Conservation (phyloP, 495 filamentous ascomycete species). For the Arthonia radiata region DNA sequence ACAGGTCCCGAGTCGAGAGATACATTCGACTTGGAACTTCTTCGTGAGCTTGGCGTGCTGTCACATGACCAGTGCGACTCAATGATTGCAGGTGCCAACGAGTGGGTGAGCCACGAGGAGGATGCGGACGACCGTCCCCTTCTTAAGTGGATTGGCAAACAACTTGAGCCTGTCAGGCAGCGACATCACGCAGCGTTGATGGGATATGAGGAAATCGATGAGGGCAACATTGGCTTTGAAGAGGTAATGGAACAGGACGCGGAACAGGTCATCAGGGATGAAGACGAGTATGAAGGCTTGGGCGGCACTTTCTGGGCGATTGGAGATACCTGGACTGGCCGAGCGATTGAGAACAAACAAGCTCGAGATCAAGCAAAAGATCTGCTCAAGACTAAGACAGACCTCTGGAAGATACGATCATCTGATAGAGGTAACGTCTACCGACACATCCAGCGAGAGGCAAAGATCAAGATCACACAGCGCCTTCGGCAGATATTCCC, state of each 20-base stretch:
- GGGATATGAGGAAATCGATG: slow-evolving; percentile 30
- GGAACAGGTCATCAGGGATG: slow-evolving; percentile 22
- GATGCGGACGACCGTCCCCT: slow-evolving; percentile 23
- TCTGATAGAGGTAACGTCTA: slow-evolving; percentile 33
- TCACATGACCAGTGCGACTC: slow-evolving; percentile 32
- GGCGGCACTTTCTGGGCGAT: slow-evolving; percentile 22
- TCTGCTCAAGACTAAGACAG: slow-evolving; percentile 13
- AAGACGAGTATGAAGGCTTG: slow-evolving; percentile 29
- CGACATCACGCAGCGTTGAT: slow-evolving; percentile 18
- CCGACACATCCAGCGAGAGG: slow-evolving; percentile 21
- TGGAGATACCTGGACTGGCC: slow-evolving; percentile 22
- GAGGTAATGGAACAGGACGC: slow-evolving; percentile 38
- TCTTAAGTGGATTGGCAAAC: slow-evolving; percentile 34
- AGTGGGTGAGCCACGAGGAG: slow-evolving; percentile 20
- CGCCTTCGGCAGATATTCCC: slow-evolving; percentile 18
- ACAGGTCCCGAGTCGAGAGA: slow-evolving; percentile 15
- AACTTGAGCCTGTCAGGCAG: slow-evolving; percentile 16
- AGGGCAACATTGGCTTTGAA: slow-evolving; percentile 40
- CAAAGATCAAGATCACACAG: slow-evolving; percentile 18
- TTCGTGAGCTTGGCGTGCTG: slow-evolving; percentile 32
- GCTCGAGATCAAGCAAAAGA: slow-evolving; percentile 7
- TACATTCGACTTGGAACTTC: slow-evolving; percentile 20
- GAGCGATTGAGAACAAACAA: slow-evolving; percentile 2
- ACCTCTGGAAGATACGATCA: slow-evolving; percentile 32
- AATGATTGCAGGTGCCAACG: slow-evolving; percentile 26